These are phyloP conservation scores for Corynascus novoguineensis DNA, from an alignment of 495 filamentous ascomycete species.

Conservation along the genomic window DNA sequence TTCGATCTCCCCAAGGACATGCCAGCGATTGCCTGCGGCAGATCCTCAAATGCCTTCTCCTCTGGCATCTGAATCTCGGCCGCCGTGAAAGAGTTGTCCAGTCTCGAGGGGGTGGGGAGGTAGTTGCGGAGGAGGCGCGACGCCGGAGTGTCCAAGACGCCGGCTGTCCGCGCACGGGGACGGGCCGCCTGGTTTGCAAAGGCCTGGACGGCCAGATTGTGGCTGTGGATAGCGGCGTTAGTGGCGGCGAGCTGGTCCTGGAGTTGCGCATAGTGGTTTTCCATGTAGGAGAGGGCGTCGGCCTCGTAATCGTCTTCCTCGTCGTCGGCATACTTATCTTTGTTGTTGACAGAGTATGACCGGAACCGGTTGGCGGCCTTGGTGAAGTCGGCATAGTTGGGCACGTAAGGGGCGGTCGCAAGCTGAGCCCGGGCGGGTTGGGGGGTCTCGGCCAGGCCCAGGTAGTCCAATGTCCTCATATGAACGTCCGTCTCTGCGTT, in stretches of 20 bases:
- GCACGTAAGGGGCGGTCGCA: constrained; percentile 64
- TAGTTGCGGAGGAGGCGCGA: constrained; percentile 70
- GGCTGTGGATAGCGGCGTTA: constrained; percentile 84
- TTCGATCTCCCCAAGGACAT: constrained; percentile 65
- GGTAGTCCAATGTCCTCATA: constrained; percentile 90
- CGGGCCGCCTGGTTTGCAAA: constrained; percentile 80
- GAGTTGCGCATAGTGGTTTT: constrained; percentile 58
- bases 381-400: constrained; percentile 66
- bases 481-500: constrained; percentile 73
- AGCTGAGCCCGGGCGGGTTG: constrained; percentile 70
- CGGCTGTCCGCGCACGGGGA: constrained; percentile 77
- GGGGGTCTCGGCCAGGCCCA: constrained; percentile 91
- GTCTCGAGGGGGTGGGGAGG: constrained; percentile 70
- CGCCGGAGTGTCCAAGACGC: constrained; percentile 79
- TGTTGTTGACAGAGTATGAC: constrained; percentile 97
- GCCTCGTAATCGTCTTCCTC: constrained; percentile 80
- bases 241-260: constrained; percentile 64
- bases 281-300: constrained; percentile 61
- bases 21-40: constrained; percentile 67
- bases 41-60: constrained; percentile 64
- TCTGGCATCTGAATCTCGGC: constrained; percentile 70
- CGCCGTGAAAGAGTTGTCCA: constrained; percentile 78
- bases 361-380: constrained; percentile 83
- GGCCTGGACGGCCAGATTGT: constrained; percentile 89
- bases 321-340: constrained; percentile 94